Evolutionary conservation across 140 eudicot species (phyloP).

Genomic region (Oenanthe javanica): DNA sequence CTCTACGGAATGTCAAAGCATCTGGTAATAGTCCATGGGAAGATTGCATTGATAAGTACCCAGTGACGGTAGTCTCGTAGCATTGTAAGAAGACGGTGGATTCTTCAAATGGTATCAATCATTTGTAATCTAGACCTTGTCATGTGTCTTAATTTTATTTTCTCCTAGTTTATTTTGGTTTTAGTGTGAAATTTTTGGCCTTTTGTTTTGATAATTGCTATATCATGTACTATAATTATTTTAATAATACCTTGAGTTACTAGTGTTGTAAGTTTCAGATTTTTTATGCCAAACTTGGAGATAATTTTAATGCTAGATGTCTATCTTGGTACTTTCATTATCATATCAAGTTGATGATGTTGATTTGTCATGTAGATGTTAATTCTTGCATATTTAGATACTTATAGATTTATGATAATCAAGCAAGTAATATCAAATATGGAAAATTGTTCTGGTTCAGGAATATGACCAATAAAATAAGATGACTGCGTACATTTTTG

Average conservation of each 20-base stretch:
- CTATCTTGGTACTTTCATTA: background rate
- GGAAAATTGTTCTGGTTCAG: background rate
- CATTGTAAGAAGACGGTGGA: conserved; percentile 6
- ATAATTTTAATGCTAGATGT: background rate
- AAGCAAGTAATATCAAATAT: background rate
- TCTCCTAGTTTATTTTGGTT: background rate
- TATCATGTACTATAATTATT: background rate
- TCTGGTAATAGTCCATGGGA: conserved; percentile 42
- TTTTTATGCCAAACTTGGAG: background rate
- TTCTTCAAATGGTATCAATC: conserved; percentile 17
- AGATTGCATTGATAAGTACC: conserved; percentile 58
- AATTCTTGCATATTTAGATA: background rate
- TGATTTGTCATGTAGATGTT: background rate
- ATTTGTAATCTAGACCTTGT: conserved; percentile 16
- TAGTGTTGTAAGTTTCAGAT: conserved; percentile 10
- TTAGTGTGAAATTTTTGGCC: background rate
- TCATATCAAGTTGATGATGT: background rate
- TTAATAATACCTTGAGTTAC: background rate
- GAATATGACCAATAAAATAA: background rate
- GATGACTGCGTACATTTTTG: background rate
- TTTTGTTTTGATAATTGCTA: background rate
- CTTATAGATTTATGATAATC: background rate
- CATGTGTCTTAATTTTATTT: background rate
- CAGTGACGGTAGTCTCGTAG: conserved; percentile 32
- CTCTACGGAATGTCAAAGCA: conserved; percentile 46